phyloP scores from a whole-genome alignment of 768 basidiomycete genomes.

The Tremella mesenterica region DNA sequence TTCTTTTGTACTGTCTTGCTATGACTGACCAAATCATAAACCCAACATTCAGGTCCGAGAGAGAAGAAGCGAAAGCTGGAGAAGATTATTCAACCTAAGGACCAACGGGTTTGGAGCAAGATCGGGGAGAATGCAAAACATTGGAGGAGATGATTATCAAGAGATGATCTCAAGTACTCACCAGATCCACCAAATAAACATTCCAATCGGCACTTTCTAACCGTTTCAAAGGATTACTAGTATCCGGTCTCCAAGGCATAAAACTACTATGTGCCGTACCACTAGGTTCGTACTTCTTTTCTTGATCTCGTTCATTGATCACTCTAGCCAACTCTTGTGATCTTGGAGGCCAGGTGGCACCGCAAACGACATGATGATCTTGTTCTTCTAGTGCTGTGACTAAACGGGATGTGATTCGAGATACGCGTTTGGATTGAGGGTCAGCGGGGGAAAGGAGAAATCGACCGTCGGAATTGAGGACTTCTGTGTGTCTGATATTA shows the following conservation, averaged over 20 bases:
- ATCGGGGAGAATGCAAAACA: no score
- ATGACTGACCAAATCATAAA: neutral
- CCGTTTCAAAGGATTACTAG: conserved; percentile 47
- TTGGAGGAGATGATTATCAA: no score
- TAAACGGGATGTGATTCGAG: conserved; percentile 44
- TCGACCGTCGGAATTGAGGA: conserved; percentile 44
- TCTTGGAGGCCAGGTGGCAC: conserved; percentile 40
- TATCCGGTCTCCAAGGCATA: conserved; percentile 46
- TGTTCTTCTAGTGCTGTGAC: conserved; percentile 45
- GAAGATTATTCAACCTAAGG: no score
- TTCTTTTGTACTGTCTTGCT: no score
- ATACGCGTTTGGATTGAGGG: conserved; percentile 40
- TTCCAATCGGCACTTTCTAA: conserved; percentile 46
- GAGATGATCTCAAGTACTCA: conserved; percentile 29
- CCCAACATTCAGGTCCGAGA: no score
- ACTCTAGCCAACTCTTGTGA: conserved; percentile 32
- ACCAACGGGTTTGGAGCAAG: no score
- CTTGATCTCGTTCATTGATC: conserved; percentile 32
- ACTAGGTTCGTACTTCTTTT: conserved; percentile 17
- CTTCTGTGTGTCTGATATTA: conserved; percentile 42
- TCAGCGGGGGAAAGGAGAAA: conserved; percentile 44
- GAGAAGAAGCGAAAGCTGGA: no score
- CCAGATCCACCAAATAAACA: conserved; percentile 47
- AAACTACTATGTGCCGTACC: conserved; percentile 34
- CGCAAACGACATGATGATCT: conserved; percentile 36